Base-by-base conservation (phyloP, 2,329 filamentous ascomycete species). In the Aspergillus sp. region DNA sequence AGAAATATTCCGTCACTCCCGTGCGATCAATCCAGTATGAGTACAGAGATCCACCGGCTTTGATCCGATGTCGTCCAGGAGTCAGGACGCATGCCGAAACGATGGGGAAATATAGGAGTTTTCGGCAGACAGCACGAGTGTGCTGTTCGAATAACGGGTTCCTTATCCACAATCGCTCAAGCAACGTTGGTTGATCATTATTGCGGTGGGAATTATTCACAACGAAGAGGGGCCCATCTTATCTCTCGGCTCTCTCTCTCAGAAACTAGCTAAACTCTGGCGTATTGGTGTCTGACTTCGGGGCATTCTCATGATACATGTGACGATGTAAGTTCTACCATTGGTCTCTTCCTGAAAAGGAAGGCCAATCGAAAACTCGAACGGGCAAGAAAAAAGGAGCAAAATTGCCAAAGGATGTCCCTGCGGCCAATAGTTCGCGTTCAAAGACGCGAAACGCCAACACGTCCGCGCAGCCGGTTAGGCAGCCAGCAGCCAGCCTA, bases 1-100 rank as follows among this genome's bases (percentile, higher is more conserved):
- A 37, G 48, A 51, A 61, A 62, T 63, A 55, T 58, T 55, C 53
- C 53, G 40, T 53, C 17, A 35, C 51, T 46, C 52, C 55, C 56
- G 57, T 61, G 57, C 54, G 58, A 61, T 60, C 60, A 59, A 54
- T 55, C 15, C 15, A 37, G 15, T 33, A 33, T 12, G 11, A 33
- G 11, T 37, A 24, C 37, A 52, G 23, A 55, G 55, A 52, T 58
- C 63, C 58, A 65, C 60, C 41, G 24, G 46, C 33, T 52, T 27
- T 40, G 31, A 31, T 45, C 49, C 43, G 35, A 40, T 52, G 45
- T 49, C 50, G 52, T 50, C 55, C 55, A 57, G 52, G 49, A 54
- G 53, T 52, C 55, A 57, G 49, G 49, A 52, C 53, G 43, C 8
- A 24, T 46, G 40, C 40, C 15, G 27, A 45, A 39, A 31, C 37